Conservation (phyloP, 495 filamentous ascomycete genomes). For the Hypoxylon lenormandii region DNA sequence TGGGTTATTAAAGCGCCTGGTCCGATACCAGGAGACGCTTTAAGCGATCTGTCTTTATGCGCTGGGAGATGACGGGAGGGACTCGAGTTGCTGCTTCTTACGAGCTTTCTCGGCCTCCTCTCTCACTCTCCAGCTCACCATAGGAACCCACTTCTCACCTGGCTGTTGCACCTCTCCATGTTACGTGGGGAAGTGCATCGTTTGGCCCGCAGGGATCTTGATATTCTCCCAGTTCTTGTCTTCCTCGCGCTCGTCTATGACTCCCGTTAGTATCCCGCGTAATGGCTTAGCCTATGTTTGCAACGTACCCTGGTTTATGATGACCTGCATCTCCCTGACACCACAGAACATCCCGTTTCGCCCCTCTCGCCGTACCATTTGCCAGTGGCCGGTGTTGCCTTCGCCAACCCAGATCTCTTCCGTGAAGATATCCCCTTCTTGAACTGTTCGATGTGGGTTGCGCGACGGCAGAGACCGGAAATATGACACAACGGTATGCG, state of each 20-base stretch:
- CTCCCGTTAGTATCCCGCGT: slow-evolving; percentile 9
- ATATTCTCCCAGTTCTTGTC: slow-evolving; percentile 52
- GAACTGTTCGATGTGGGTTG: slow-evolving; percentile 69
- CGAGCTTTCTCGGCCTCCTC: slow-evolving; percentile 43
- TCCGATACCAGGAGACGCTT: background rate
- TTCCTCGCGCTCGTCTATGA: slow-evolving; percentile 35
- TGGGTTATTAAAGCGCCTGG: slow-evolving; percentile 16
- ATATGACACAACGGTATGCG: slow-evolving; percentile 67
- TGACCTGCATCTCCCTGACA: slow-evolving; percentile 51
- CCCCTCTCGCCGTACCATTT: slow-evolving; percentile 38
- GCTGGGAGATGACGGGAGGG: slow-evolving; percentile 23
- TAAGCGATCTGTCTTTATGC: slow-evolving; percentile 5
- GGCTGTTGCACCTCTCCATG: slow-evolving; percentile 42
- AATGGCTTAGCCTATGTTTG: background rate
- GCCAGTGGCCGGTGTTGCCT: slow-evolving; percentile 39
- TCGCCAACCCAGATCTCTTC: slow-evolving; percentile 65
- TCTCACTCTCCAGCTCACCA: slow-evolving; percentile 41
- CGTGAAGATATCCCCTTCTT: slow-evolving; percentile 64
- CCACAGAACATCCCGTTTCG: slow-evolving; percentile 53
- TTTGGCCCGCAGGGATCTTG: slow-evolving; percentile 48
- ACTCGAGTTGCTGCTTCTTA: slow-evolving; percentile 35
- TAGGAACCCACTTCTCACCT: slow-evolving; percentile 45
- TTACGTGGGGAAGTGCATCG: slow-evolving; percentile 41
- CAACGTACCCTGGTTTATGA: slow-evolving; percentile 44
- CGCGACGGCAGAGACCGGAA: slow-evolving; percentile 66